Base-by-base conservation (phyloP, 2,329 filamentous ascomycete genomes). In the Keithomyces neogunnii region DNA sequence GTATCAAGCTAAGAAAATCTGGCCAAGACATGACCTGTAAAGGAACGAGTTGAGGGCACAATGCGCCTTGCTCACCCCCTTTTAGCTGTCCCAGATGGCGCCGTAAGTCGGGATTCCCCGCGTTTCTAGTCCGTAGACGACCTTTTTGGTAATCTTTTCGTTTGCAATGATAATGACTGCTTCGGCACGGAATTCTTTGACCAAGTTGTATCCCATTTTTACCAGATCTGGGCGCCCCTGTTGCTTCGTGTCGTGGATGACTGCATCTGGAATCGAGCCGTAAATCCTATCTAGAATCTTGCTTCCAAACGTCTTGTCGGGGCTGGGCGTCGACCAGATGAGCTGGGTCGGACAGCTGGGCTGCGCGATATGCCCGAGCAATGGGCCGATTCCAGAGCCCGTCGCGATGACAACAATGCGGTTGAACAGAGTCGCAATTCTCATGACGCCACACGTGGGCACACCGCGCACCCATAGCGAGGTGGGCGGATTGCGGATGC, bases 81-180 rank as follows among this genome's bases (percentile, higher is more conserved):
- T 29, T 60, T 45, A 73, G 47, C 70, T 72, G 55, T 90, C 87
- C 70, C 84, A 90, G 59, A 90, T 87, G 7, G 86, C 84, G 5
- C 86, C 87, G 67, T 78, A 89, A 7, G 85, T 84, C 2, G 80
- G 75, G 6, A 89, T 66, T 0, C 85, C 84, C 51, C 82, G 73
- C 38, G 73, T 75, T 67, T 89, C 84, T 48, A 90, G 68, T 7
- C 77, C 82, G 62, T 83, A 86, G 0, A 89, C 85, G 1, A 89
- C 74, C 68, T 80, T 80, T 60, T 75, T 76, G 19, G 85, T 89
- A 35, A 88, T 75, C 51, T 68, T 75, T 52, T 83, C 80, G 63
- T 89, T 90, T 51, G 82, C 82, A 59, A 90, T 84, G 53, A 89
- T 77, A 61, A 88, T 83, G 38, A 89, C 84, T 2, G 85, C 86